Percentiles rank a stretch among this genome's conserved stretches.
Conservation (phyloP, 495 filamentous ascomycete species). For the Bombardia bombarda region DNA sequence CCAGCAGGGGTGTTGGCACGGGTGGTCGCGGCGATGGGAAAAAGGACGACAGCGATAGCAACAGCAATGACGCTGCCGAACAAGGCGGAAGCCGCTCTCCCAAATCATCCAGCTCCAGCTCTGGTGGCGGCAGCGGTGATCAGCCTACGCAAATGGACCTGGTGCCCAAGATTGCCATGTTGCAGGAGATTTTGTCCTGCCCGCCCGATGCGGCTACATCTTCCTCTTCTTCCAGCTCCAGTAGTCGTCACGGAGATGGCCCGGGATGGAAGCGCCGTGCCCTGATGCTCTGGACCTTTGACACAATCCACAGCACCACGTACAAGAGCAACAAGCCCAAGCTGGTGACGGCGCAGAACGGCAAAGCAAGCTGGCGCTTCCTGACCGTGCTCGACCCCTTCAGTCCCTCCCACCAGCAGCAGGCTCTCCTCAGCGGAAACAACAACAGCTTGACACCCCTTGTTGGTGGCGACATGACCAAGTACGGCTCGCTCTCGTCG, state of each 20-base stretch:
- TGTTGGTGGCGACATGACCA: neutral
- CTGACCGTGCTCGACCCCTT: constrained; percentile 39
- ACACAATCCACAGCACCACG: constrained; percentile 30
- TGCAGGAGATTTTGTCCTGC: constrained; percentile 42
- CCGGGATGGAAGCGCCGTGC: constrained; percentile 33
- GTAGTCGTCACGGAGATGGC: neutral
- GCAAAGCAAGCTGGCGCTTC: constrained; percentile 36
- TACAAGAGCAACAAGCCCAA: constrained; percentile 13
- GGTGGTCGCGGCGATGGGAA: constrained; percentile 2
- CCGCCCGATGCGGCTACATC: constrained; percentile 16
- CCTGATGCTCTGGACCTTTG: constrained; percentile 41
- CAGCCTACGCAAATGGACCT: constrained; percentile 36
- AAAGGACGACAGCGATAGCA: constrained; percentile 2
- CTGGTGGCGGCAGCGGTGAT: constrained; percentile 1
- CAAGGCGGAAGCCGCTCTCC: too few species aligned
- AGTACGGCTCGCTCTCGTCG: neutral
- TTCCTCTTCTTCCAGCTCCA: neutral
- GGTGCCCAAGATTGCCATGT: constrained; percentile 38
- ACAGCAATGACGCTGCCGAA: constrained; percentile 11
- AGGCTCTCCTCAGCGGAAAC: constrained; percentile 23
- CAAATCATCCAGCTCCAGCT: too few species aligned
- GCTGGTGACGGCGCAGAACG: constrained; percentile 14
- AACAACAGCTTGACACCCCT: neutral
- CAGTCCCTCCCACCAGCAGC: constrained; percentile 36
- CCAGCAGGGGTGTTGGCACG: too few species aligned